Conservation (phyloP, 2,329 filamentous ascomycete species). For the Dactylonectria macrodidyma region DNA sequence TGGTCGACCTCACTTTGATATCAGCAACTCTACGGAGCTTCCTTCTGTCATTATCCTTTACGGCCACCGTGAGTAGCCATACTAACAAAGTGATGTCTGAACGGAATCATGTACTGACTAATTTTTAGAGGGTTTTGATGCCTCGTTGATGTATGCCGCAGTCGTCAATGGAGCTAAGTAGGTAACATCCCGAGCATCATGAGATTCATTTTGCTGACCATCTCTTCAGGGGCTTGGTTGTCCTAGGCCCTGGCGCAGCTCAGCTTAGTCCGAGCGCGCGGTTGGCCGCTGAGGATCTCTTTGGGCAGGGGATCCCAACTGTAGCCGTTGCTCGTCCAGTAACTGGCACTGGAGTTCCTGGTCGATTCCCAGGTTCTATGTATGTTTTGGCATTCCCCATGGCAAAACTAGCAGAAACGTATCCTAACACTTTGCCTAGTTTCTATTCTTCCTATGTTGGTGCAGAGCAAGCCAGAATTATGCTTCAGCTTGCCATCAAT, state of each 20-base stretch:
- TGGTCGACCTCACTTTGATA: conserved; percentile 55
- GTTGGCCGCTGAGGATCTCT: conserved; percentile 47
- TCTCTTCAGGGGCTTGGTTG: conserved; percentile 43
- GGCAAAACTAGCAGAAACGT: background rate
- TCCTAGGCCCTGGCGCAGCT: conserved; percentile 51
- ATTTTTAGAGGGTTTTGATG: conserved; percentile 50
- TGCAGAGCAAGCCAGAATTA: conserved; percentile 50
- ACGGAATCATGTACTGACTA: background rate
- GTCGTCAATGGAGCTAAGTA: conserved; percentile 51
- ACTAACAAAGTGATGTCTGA: background rate
- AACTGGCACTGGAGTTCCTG: conserved; percentile 47
- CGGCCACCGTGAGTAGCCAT: conserved; percentile 54
- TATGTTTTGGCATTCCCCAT: background rate
- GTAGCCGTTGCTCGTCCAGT: conserved; percentile 49
- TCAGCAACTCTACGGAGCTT: conserved; percentile 53
- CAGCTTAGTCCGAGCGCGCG: conserved; percentile 46
- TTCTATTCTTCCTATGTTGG: conserved; percentile 49
- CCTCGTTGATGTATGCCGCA: conserved; percentile 49
- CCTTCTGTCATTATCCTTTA: conserved; percentile 64
- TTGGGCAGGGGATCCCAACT: conserved; percentile 46
- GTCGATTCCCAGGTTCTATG: conserved; percentile 33
- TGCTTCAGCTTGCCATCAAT: conserved; percentile 51
- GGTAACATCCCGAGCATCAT: background rate
- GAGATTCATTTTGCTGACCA: background rate
- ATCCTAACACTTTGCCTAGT: conserved; percentile 15